Conservation (phyloP, 2,329 filamentous ascomycete species). For the Fusarium anthophilum region DNA sequence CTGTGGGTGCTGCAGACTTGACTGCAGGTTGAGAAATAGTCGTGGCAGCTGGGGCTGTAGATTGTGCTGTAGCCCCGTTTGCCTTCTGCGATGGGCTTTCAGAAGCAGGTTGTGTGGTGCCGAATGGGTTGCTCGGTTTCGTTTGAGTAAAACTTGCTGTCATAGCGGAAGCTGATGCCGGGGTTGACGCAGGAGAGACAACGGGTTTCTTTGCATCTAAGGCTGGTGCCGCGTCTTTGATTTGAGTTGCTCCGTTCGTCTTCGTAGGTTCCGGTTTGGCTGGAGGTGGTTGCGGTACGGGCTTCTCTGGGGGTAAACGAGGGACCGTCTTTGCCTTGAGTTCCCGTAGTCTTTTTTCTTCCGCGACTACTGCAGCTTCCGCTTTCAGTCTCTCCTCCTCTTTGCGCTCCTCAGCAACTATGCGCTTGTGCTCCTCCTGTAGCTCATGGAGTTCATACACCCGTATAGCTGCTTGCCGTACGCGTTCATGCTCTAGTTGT, state of each 20-base stretch:
- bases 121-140: constrained; percentile 40
- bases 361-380: constrained; percentile 57
- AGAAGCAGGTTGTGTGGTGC: constrained; percentile 20
- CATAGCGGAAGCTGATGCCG: constrained; percentile 21
- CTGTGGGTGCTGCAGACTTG: constrained; percentile 21
- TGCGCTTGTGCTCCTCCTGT: constrained; percentile 55
- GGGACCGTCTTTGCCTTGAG: constrained; percentile 57
- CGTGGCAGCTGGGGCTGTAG: constrained; percentile 1
- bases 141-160: constrained; percentile 35
- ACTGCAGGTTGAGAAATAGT: neutral
- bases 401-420: constrained; percentile 55
- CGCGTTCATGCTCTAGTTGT: constrained; percentile 71
- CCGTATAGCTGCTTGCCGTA: constrained; percentile 62
- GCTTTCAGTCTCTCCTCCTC: constrained; percentile 57
- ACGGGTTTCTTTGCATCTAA: constrained; percentile 33
- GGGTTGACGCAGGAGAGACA: constrained; percentile 6
- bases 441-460: constrained; percentile 59
- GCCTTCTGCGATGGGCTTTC: constrained; percentile 29
- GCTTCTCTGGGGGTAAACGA: constrained; percentile 53
- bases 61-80: constrained; percentile 15
- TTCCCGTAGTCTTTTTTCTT: constrained; percentile 59
- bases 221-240: constrained; percentile 30
- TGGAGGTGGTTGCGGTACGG: constrained; percentile 40
- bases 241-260: constrained; percentile 35
- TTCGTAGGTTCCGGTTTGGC: constrained; percentile 34